Evolutionary conservation across 257 asterid genomes (phyloP), one percentile per base, ranked within the genome.

Genomic region (Nicotiana sylvestris): DNA sequence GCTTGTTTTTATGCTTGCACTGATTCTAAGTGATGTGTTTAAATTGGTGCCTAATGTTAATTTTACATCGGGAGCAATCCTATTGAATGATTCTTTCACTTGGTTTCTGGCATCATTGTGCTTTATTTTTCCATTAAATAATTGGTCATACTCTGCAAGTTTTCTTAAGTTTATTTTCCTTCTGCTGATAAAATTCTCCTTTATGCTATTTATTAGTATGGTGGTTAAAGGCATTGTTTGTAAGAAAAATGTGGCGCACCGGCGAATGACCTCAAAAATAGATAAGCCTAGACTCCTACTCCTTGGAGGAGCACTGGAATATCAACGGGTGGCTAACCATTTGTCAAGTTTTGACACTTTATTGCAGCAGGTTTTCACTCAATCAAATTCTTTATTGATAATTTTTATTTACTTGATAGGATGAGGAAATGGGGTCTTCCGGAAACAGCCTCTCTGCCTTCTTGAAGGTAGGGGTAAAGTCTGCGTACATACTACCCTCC

Each of bases 271-370:
- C 58, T 89, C 99, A 68, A 94, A 91, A 85, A 86, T 94, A 82
- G 98, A 91, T 89, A 96, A 90, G 85, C 93, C 99, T 76, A 94
- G 97, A 57, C 83, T 94, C 79, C 87, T 96, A 68, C 93, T 94
- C 86, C 98, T 96, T 64, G 98, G 98, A 83, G 99, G 99, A 81
- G 98, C 97, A 80, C 97, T 96, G 82, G 98, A 96, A 87, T 96
- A 96, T 84, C 99, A 96, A 89, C 91, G 99, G 87, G 96, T 96
- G 87, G 87, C 98, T 76, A 94, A 88, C 83, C 92, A 92, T 86
- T 92, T 94, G 86, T 94, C 99, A 85, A 94, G 99, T 88, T 89
- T 94, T 81, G 99, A 96, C 85, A 96, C 99, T 76, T 84, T 96
- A 89, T 90, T 96, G 88, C 98, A 96, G 88, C 99, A 96, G 97